Evolutionary conservation across 305 asterid species (phyloP).

Genomic region (Fraxinus floribunda): DNA sequence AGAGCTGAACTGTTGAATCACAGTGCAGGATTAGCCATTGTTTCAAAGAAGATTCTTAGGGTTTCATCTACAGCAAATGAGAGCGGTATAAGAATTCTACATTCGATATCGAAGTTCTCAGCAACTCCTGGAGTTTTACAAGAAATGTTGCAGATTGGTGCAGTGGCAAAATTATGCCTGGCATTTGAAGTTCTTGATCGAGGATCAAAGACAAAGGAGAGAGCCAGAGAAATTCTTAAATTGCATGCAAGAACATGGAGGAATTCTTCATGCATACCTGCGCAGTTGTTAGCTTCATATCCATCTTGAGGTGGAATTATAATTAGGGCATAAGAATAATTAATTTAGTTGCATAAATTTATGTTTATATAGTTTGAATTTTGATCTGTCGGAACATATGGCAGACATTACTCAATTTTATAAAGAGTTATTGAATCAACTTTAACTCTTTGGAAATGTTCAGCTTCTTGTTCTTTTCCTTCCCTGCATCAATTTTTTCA

Average conservation of each 20-base stretch:
- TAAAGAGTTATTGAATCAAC: too few species aligned
- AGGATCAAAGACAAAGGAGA: constrained; percentile 60
- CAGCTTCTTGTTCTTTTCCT: too few species aligned
- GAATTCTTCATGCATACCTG: constrained; percentile 57
- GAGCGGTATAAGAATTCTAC: constrained; percentile 55
- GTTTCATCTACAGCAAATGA: constrained; percentile 64
- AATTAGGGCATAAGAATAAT: not conserved
- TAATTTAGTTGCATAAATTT: not conserved
- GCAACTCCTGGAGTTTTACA: constrained; percentile 42
- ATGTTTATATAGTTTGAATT: not conserved
- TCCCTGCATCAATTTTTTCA: too few species aligned
- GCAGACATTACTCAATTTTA: not conserved
- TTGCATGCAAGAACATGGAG: constrained; percentile 65
- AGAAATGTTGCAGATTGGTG: constrained; percentile 76
- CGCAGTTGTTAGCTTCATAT: constrained; percentile 40
- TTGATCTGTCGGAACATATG: not conserved
- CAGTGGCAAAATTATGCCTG: constrained; percentile 57
- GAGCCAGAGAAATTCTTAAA: constrained; percentile 59
- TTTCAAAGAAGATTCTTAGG: constrained; percentile 71
- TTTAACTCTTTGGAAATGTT: too few species aligned
- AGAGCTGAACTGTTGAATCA: constrained; percentile 63
- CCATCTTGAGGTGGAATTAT: constrained; percentile 37
- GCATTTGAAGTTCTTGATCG: constrained; percentile 54
- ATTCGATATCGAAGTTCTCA: constrained; percentile 52
- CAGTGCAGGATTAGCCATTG: constrained; percentile 65